These are phyloP conservation scores for Cladosporium sp. DNA, from an alignment of 2,329 filamentous ascomycete genomes.

Conservation along the genomic window DNA sequence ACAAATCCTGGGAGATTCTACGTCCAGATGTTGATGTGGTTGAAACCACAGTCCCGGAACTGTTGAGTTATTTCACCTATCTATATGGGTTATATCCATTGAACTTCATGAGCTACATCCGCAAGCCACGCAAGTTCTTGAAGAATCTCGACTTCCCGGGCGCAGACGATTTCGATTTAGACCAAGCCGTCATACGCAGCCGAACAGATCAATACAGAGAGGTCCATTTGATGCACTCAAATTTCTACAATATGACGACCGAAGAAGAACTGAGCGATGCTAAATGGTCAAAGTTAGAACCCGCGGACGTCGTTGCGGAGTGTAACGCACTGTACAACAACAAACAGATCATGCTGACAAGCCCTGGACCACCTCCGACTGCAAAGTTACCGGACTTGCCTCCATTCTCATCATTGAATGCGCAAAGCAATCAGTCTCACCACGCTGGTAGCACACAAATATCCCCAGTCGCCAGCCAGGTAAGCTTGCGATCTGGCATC, in stretches of 20 bases:
- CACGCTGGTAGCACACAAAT: constrained; percentile 20
- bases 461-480: constrained; percentile 28
- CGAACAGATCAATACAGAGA: constrained; percentile 71
- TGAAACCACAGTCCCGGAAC: constrained; percentile 60
- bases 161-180: constrained; percentile 70
- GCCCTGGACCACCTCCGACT: constrained; percentile 46
- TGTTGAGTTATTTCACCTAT: constrained; percentile 74
- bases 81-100: constrained; percentile 79
- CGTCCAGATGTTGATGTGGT: constrained; percentile 59
- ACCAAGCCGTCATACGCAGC: constrained; percentile 71
- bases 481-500: constrained; percentile 27
- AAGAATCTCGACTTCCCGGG: constrained; percentile 67
- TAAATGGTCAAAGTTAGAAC: constrained; percentile 74
- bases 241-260: constrained; percentile 74
- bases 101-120: constrained; percentile 80
- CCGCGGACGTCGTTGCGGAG: constrained; percentile 73
- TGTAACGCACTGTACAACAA: constrained; percentile 66
- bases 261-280: constrained; percentile 77
- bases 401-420: constrained; percentile 29
- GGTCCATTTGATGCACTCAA: constrained; percentile 73
- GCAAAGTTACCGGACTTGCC: constrained; percentile 45
- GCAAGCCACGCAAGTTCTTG: constrained; percentile 74
- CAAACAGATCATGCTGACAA: constrained; percentile 37
- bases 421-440: background rate
- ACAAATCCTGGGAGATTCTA: constrained; percentile 60